Conservation (phyloP, 129 eudicot genomes). For the Escallonia rubra region DNA sequence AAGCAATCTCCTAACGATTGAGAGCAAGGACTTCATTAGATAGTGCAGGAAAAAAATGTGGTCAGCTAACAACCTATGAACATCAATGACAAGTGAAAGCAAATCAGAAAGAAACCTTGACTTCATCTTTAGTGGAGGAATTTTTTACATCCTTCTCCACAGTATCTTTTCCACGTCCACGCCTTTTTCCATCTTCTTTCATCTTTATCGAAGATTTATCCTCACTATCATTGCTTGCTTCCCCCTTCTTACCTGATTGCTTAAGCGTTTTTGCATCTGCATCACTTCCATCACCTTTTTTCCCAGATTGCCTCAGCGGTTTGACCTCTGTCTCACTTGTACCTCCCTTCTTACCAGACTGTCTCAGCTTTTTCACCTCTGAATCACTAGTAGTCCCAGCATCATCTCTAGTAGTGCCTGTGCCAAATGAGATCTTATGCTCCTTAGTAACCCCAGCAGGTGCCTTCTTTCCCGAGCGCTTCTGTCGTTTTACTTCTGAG, state of each 20-base stretch:
- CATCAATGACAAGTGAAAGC: background rate
- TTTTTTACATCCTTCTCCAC: constrained; percentile 37
- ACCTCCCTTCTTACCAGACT: constrained; percentile 30
- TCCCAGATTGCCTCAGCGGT: constrained; percentile 32
- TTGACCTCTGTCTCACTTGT: constrained; percentile 45
- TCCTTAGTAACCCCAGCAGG: constrained; percentile 18
- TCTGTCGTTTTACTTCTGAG: constrained; percentile 26
- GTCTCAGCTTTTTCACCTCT: constrained; percentile 28
- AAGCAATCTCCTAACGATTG: constrained; percentile 38
- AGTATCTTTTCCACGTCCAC: constrained; percentile 45
- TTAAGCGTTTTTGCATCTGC: constrained; percentile 29
- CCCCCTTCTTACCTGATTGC: constrained; percentile 36
- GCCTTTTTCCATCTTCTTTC: constrained; percentile 43
- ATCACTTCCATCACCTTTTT: constrained; percentile 39
- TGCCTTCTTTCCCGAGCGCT: constrained; percentile 34
- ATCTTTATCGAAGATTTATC: constrained; percentile 34
- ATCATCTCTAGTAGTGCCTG: constrained; percentile 34
- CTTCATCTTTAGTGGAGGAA: constrained; percentile 39
- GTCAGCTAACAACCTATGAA: background rate
- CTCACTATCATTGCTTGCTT: constrained; percentile 20
- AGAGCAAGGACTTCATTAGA: background rate
- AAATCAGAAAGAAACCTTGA: constrained; percentile 22
- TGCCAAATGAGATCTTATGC: constrained; percentile 19
- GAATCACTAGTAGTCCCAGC: constrained; percentile 29
- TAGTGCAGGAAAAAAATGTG: background rate